phyloP scores from a whole-genome alignment of 208 protist genomes.

The Acanthamoeba lenticulata region DNA sequence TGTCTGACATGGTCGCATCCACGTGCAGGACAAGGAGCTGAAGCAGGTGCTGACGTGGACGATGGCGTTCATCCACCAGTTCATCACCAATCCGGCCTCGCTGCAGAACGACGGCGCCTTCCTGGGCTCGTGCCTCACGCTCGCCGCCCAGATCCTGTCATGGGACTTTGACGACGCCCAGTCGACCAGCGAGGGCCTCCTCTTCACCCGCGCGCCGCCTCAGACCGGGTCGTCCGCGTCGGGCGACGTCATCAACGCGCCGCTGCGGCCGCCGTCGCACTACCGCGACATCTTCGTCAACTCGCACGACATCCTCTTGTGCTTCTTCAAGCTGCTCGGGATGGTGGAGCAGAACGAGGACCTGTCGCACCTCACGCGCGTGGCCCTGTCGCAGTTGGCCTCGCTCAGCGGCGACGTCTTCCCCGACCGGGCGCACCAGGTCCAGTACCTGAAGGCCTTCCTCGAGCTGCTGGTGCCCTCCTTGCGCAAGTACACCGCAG shows the following conservation, averaged over 20 bases:
- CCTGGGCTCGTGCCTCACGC: slow-evolving; percentile 19
- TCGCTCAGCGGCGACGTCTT: slow-evolving; percentile 24
- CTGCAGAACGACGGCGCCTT: slow-evolving; percentile 18
- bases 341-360: slow-evolving; percentile 24
- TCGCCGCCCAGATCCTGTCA: slow-evolving; percentile 15
- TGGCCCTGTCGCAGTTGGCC: not conserved
- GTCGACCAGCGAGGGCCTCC: not conserved
- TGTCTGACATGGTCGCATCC: not conserved
- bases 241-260: slow-evolving; percentile 18
- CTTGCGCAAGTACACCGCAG: not conserved
- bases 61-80: slow-evolving; percentile 27
- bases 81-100: slow-evolving; percentile 7
- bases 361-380: not conserved
- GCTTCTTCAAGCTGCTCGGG: slow-evolving; percentile 22
- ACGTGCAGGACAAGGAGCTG: slow-evolving; percentile 37
- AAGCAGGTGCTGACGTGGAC: slow-evolving; percentile 7
- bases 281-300: slow-evolving; percentile 32
- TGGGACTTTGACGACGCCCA: slow-evolving; percentile 53
- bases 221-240: not conserved
- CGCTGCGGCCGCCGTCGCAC: not conserved
- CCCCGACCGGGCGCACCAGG: slow-evolving; percentile 5
- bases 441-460: slow-evolving; percentile 11
- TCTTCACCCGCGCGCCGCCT: not conserved
- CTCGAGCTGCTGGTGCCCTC: not conserved
- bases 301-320: slow-evolving; percentile 20